A percentile compares a stretch with the other conserved stretches of the same genome.
Conservation (phyloP, 129 eudicot species). For the Flaveria linearis region DNA sequence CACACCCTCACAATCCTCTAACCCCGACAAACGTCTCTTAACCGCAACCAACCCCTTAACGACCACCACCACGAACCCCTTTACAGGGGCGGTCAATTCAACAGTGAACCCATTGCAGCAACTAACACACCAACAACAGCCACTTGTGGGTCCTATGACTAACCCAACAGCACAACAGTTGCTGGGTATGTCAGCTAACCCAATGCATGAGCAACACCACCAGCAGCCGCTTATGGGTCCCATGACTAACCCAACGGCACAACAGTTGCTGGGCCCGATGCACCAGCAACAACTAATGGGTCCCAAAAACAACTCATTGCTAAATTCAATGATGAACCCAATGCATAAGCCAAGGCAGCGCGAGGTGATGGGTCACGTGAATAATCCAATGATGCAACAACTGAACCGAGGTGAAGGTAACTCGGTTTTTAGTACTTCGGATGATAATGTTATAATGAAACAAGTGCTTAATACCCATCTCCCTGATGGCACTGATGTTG, state of each 20-base stretch:
- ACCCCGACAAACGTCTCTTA: conserved; percentile 37
- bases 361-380: conserved; percentile 22
- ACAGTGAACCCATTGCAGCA: conserved; percentile 24
- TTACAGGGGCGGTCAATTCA: conserved; percentile 28
- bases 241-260: conserved; percentile 34
- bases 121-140: conserved; percentile 16
- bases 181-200: too few relatives aligned
- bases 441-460: conserved; percentile 59
- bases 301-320: conserved; percentile 37
- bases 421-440: conserved; percentile 50
- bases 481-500: conserved; percentile 56
- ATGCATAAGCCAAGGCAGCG: conserved; percentile 32
- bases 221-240: conserved; percentile 41
- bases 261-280: conserved; percentile 35
- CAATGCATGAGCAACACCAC: too few relatives aligned
- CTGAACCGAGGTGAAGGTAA: conserved; percentile 39
- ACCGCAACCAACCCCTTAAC: conserved; percentile 23
- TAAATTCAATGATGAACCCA: conserved; percentile 21
- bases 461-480: conserved; percentile 53
- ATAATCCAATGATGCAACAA: conserved; percentile 33
- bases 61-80: conserved; percentile 27
- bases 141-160: neutral
- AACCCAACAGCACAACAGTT: neutral
- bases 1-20: conserved; percentile 23
- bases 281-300: conserved; percentile 35